Percentiles rank a stretch among this genome's conserved stretches.
These are phyloP conservation scores for Alternaria metachromatica DNA, from an alignment of 2,329 filamentous ascomycete genomes.

Conservation along the genomic window DNA sequence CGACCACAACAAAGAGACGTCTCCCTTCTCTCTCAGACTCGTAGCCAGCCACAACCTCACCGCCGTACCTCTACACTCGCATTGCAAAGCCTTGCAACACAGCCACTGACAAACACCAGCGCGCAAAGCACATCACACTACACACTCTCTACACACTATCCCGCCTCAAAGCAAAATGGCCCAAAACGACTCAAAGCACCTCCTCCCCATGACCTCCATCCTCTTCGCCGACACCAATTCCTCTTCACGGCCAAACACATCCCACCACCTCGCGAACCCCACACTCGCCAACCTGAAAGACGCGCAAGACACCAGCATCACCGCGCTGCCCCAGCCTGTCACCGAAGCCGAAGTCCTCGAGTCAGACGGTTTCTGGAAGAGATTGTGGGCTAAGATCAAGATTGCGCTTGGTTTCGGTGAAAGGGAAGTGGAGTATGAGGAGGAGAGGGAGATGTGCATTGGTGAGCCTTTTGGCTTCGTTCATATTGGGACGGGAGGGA, in stretches of 20 bases:
- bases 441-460: neutral
- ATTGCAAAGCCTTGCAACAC: neutral
- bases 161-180: neutral
- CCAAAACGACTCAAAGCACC: conserved; percentile 13
- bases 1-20: neutral
- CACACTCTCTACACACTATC: rapidly evolving
- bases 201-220: conserved; percentile 15
- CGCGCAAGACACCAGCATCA: conserved; percentile 14
- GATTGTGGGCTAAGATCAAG: neutral
- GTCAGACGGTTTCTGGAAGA: neutral
- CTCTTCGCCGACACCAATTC: conserved; percentile 5
- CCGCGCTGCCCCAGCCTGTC: conserved; percentile 13
- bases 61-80: neutral
- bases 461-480: neutral
- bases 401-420: neutral
- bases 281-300: conserved; percentile 15
- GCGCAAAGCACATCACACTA: neutral
- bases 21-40: rapidly evolving
- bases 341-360: neutral
- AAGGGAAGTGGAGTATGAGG: too few relatives aligned
- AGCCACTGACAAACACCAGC: neutral
- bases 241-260: neutral
- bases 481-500: neutral
- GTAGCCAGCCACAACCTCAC: neutral
- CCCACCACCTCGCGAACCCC: neutral